phyloP scores from a whole-genome alignment of 176 grass and related monocot species.

The Cymbopogon citratus region DNA sequence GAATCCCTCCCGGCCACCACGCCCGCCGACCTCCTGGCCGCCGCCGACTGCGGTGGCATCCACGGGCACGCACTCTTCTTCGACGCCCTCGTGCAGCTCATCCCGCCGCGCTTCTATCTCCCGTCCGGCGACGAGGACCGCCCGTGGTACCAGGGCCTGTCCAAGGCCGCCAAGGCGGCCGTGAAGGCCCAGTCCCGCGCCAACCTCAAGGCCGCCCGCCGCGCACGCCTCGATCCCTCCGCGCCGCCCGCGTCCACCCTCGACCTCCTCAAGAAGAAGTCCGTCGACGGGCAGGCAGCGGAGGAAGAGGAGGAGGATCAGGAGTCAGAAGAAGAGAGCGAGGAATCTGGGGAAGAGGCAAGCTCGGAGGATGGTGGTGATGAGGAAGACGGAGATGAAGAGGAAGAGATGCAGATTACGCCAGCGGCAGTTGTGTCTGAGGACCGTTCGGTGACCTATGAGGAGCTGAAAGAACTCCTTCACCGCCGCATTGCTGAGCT shows the following conservation, averaged over 20 bases:
- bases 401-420: conserved; percentile 19
- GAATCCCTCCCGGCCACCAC: conserved; percentile 17
- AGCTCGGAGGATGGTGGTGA: conserved; percentile 17
- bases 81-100: conserved; percentile 76
- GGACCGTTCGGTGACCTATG: conserved; percentile 69
- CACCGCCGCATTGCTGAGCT: conserved; percentile 48
- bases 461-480: conserved; percentile 63
- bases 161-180: conserved; percentile 57
- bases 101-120: conserved; percentile 75
- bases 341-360: conserved; percentile 18
- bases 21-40: conserved; percentile 28
- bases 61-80: conserved; percentile 61
- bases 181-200: conserved; percentile 64
- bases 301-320: neutral
- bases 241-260: conserved; percentile 55
- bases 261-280: conserved; percentile 72
- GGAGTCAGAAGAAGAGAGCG: conserved; percentile 21
- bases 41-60: conserved; percentile 20
- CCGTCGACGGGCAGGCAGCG: conserved; percentile 25
- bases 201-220: conserved; percentile 62
- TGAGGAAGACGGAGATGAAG: neutral
- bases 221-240: conserved; percentile 57
- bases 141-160: conserved; percentile 78
- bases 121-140: conserved; percentile 51
- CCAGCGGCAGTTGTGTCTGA: conserved; percentile 24